Evolutionary conservation across 306 rosid genomes (phyloP).

Genomic region (Nissolia schottii): DNA sequence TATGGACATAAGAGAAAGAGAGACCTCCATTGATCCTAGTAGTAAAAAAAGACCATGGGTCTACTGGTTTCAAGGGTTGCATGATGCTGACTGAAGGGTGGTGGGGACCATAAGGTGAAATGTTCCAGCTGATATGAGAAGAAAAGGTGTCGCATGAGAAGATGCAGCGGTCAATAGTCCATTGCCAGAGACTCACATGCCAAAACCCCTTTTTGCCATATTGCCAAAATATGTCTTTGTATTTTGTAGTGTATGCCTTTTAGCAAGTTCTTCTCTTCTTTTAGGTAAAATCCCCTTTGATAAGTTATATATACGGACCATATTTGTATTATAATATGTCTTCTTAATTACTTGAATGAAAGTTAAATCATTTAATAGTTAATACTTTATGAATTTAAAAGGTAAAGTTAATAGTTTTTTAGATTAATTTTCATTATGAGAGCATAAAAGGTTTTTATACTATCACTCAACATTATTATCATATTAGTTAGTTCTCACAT

Average conservation of each 20-base stretch:
- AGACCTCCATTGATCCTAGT: slow-evolving; percentile 14
- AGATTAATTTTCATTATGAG: too few species aligned
- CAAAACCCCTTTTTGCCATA: slow-evolving; percentile 8
- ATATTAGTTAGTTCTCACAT: too few species aligned
- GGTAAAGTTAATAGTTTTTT: too few species aligned
- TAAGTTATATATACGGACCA: background rate
- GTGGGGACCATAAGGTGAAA: slow-evolving; percentile 29
- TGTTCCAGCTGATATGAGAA: background rate
- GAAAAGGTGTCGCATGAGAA: slow-evolving; percentile 23
- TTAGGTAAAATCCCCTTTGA: background rate
- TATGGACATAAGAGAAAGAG: background rate
- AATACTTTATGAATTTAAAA: too few species aligned
- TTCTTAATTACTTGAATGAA: background rate
- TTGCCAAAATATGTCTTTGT: background rate
- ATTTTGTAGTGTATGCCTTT: background rate
- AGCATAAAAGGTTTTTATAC: too few species aligned
- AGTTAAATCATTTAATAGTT: too few species aligned
- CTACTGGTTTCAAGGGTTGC: background rate
- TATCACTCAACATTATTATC: too few species aligned
- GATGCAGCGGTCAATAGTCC: background rate
- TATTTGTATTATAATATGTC: background rate
- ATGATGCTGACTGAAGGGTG: slow-evolving; percentile 8
- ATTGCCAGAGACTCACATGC: slow-evolving; percentile 34
- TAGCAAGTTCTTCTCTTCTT: background rate
- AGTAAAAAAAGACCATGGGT: background rate